Conservation (phyloP, 331 rosid genomes). For the Rosa hybrid region DNA sequence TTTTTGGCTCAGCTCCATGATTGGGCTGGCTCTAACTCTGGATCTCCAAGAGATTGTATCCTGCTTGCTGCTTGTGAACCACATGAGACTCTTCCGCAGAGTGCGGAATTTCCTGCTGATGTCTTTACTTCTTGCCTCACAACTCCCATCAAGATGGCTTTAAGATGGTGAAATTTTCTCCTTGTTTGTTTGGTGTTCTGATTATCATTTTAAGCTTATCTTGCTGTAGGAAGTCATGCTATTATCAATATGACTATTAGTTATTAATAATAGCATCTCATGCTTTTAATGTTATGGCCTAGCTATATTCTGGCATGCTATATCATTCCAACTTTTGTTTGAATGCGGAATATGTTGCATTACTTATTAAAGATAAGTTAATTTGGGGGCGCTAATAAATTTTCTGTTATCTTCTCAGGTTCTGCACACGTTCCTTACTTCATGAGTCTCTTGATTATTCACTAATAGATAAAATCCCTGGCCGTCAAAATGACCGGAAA, state of each 20-base stretch:
- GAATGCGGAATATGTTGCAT: neutral
- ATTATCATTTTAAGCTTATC: neutral
- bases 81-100: conserved; percentile 95
- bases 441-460: conserved; percentile 77
- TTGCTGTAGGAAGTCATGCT: neutral
- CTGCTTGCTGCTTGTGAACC: conserved; percentile 98
- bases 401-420: conserved; percentile 49
- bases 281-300: neutral
- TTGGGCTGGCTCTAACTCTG: conserved; percentile 69
- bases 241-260: neutral
- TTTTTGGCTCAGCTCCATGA: conserved; percentile 71
- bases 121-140: conserved; percentile 97
- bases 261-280: neutral
- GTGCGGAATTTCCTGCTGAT: conserved; percentile 98
- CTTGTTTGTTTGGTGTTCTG: conserved; percentile 12
- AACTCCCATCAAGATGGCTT: conserved; percentile 97
- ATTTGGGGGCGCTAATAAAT: neutral
- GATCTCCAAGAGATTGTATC: conserved; percentile 88
- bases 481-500: conserved; percentile 94
- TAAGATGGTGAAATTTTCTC: conserved; percentile 77
- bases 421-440: conserved; percentile 84
- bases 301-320: conserved; percentile 7
- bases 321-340: neutral
- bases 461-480: conserved; percentile 90
- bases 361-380: neutral